phyloP scores from a whole-genome alignment of 371 early-diverging fungal species.

The Mortierella polycephala region DNA sequence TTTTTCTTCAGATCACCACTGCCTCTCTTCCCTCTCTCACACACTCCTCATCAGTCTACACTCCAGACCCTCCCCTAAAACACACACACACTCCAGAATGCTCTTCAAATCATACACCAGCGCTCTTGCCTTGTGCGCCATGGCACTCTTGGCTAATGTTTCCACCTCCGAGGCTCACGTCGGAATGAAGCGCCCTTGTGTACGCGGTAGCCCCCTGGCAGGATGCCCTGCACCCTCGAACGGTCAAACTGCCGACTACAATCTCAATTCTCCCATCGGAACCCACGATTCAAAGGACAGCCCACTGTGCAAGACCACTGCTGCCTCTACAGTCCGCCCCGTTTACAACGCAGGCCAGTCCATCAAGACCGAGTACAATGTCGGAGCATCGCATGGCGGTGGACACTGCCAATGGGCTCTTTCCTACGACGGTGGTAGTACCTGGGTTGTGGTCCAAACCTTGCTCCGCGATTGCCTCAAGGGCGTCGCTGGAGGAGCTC shows the following conservation, averaged over 20 bases:
- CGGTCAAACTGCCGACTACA: slow-evolving; percentile 31
- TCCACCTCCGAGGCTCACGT: slow-evolving; percentile 28
- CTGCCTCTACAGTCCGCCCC: no score
- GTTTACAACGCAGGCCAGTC: neutral
- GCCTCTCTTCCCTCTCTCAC: no score
- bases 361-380: neutral
- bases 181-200: slow-evolving; percentile 23
- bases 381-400: slow-evolving; percentile 48
- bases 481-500: neutral
- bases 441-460: slow-evolving; percentile 67
- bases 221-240: slow-evolving; percentile 34
- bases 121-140: slow-evolving; percentile 3
- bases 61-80: no score
- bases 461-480: slow-evolving; percentile 58
- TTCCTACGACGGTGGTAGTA: slow-evolving; percentile 68
- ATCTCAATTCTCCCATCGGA: slow-evolving; percentile 27
- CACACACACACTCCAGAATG: neutral
- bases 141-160: slow-evolving; percentile 8
- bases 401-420: slow-evolving; percentile 78
- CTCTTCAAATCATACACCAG: slow-evolving; percentile 5
- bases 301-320: neutral
- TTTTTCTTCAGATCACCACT: no score
- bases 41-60: no score
- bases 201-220: slow-evolving; percentile 17
- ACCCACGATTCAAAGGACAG: neutral